Evolutionary conservation across 192 early-diverging fungal genomes (phyloP).

Genomic region (Dispira simplex): DNA sequence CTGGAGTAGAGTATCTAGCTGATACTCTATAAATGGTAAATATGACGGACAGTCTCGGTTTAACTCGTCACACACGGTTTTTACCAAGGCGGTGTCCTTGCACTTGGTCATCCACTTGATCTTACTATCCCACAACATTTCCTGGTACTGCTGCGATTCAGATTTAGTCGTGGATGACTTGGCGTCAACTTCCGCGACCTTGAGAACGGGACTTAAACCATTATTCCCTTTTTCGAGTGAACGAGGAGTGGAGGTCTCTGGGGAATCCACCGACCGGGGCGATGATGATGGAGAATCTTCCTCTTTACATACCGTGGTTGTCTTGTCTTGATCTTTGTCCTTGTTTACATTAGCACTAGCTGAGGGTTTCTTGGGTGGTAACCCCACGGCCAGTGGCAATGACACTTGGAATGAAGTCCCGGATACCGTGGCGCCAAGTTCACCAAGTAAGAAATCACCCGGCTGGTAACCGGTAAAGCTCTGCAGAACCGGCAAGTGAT

Average conservation of each 20-base stretch:
- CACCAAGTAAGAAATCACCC: conserved; percentile 68
- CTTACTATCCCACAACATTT: conserved; percentile 62
- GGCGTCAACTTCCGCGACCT: conserved; percentile 19
- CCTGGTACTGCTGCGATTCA: conserved; percentile 36
- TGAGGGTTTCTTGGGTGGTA: conserved; percentile 22
- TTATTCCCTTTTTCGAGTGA: too few relatives aligned
- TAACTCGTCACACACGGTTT: conserved; percentile 35
- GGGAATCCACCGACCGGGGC: conserved; percentile 26
- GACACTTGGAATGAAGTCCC: too few relatives aligned
- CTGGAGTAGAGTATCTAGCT: conserved; percentile 36
- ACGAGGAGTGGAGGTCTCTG: conserved; percentile 15
- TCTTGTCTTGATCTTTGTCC: conserved; percentile 9
- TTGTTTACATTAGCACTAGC: conserved; percentile 28
- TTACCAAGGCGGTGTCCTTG: conserved; percentile 36
- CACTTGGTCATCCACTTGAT: conserved; percentile 71
- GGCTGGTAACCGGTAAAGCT: conserved; percentile 51
- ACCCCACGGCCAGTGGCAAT: conserved; percentile 13
- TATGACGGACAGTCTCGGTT: conserved; percentile 40
- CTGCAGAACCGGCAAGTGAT: background rate
- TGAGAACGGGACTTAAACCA: too few relatives aligned
- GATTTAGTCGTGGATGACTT: conserved; percentile 26
- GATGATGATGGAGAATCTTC: conserved; percentile 30
- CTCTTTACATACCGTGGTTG: background rate
- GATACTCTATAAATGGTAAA: conserved; percentile 34
- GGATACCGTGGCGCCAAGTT: conserved; percentile 19